A percentile compares a stretch with the other conserved stretches of the same genome.
phyloP scores from a whole-genome alignment of 768 basidiomycete species.

The Pisolithus orientalis region DNA sequence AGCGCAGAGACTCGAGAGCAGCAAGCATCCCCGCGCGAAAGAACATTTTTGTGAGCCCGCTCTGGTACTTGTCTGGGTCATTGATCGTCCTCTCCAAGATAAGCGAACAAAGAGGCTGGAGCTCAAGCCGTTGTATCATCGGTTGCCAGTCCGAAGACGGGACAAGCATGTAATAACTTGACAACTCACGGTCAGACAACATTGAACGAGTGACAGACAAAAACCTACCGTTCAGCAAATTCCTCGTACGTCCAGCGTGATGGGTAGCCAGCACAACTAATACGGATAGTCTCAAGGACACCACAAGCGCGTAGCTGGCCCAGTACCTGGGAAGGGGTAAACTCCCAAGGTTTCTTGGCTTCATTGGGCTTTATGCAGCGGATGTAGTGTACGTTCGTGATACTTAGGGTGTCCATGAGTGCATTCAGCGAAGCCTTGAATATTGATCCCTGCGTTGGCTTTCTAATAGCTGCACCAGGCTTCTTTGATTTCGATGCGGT shows the following conservation, averaged over 20 bases:
- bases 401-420: constrained; percentile 95
- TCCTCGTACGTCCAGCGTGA: constrained; percentile 98
- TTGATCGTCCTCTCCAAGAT: constrained; percentile 85
- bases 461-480: constrained; percentile 67
- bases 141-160: constrained; percentile 81
- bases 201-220: neutral
- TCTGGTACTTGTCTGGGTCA: constrained; percentile 95
- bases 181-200: constrained; percentile 9
- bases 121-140: constrained; percentile 76
- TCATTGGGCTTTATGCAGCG: constrained; percentile 99
- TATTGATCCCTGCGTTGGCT: constrained; percentile 96
- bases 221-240: constrained; percentile 87
- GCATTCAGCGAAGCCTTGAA: constrained; percentile 93
- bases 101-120: constrained; percentile 71
- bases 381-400: constrained; percentile 98
- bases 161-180: constrained; percentile 95
- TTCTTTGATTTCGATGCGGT: constrained; percentile 44
- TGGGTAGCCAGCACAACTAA: constrained; percentile 98
- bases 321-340: constrained; percentile 90
- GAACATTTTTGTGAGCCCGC: constrained; percentile 96
- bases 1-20: constrained; percentile 84
- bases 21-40: constrained; percentile 99
- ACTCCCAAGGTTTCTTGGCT: constrained; percentile 93
- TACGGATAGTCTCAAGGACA: constrained; percentile 97
- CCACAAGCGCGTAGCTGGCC: constrained; percentile 95